These are phyloP conservation scores for Vaccinium vitisidaea DNA, from an alignment of 148 eudicot species.

Conservation along the genomic window DNA sequence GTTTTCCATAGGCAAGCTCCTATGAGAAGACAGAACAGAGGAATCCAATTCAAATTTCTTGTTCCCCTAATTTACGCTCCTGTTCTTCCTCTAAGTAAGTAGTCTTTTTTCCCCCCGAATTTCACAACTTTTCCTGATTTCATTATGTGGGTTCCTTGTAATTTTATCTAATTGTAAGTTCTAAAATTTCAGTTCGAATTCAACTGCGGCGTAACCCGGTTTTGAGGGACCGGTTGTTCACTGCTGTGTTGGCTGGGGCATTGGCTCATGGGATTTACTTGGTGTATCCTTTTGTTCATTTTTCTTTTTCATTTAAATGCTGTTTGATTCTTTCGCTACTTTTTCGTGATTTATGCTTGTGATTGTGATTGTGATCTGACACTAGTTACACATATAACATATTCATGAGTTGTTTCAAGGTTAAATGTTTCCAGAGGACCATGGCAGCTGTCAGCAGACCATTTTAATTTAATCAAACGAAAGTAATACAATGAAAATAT, in stretches of 20 bases:
- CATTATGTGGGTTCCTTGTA: neutral
- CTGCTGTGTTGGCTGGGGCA: constrained; percentile 79
- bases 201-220: constrained; percentile 74
- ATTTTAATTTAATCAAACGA: neutral
- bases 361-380: neutral
- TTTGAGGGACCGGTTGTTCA: constrained; percentile 80
- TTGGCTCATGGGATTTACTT: constrained; percentile 79
- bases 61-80: constrained; percentile 91
- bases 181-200: constrained; percentile 58
- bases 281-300: constrained; percentile 74
- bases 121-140: neutral
- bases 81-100: constrained; percentile 87
- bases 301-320: no score
- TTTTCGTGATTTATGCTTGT: neutral
- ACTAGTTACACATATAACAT: neutral
- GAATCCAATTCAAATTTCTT: constrained; percentile 52
- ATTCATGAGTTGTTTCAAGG: neutral
- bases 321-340: neutral
- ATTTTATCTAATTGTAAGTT: neutral
- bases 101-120: neutral
- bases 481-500: neutral
- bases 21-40: constrained; percentile 42
- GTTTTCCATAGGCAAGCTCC: constrained; percentile 28
- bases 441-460: neutral
- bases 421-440: neutral